Percentiles rank a stretch among this genome's conserved stretches.
Evolutionary conservation across 805 yeast species (phyloP).

Genomic region (Hanseniaspora jakobsenii): DNA sequence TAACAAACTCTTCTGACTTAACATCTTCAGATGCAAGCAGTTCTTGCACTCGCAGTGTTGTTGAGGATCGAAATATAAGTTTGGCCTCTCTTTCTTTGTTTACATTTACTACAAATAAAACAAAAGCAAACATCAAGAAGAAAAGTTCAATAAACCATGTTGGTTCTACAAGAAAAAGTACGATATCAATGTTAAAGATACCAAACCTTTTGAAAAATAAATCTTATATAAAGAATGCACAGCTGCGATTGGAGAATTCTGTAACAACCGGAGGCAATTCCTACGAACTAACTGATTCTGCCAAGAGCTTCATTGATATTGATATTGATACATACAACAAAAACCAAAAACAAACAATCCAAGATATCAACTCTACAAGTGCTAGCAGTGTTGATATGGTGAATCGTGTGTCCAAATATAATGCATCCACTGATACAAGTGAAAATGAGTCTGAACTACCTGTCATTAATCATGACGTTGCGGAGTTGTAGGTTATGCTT

Average conservation of each 20-base stretch:
- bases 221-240: neutral
- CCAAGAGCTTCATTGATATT: too few relatives aligned
- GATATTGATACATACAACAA: too few relatives aligned
- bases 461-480: neutral
- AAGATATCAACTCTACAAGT: too few relatives aligned
- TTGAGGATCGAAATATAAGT: neutral
- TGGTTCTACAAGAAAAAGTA: neutral
- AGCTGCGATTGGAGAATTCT: neutral
- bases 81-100: slow-evolving; percentile 3
- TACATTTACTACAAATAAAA: slow-evolving; percentile 7
- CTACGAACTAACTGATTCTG: too few relatives aligned
- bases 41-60: neutral
- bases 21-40: neutral
- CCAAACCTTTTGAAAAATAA: neutral
- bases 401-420: too few relatives aligned
- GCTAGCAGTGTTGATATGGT: too few relatives aligned
- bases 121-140: neutral
- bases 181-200: neutral
- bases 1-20: neutral
- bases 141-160: too few relatives aligned
- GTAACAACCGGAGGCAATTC: too few relatives aligned
- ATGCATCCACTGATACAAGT: neutral
- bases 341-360: too few relatives aligned
- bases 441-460: neutral
- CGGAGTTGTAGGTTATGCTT: neutral